Evolutionary conservation across 306 rosid species (phyloP), one percentile per base, ranked within the genome.

Genomic region (Leucaena leucocephala): DNA sequence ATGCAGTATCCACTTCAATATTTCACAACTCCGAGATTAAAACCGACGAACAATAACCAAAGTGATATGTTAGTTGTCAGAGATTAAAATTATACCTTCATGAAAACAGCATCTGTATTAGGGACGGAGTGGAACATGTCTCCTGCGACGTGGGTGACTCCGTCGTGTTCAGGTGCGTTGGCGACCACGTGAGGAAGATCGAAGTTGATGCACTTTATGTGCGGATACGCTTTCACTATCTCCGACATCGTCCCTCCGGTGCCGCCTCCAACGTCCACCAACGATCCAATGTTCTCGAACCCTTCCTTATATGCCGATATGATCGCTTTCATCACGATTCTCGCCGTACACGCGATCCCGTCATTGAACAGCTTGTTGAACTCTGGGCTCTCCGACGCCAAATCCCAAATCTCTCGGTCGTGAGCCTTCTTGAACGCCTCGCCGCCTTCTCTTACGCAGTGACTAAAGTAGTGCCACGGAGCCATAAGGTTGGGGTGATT

Each of bases 351-450:
- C 9, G 15, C 52, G 36, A 67, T 67, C n/a, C 35, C 34, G 0
- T 42, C 50, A 42, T 42, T 64, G 70, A 64, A 64, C 13, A 64
- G 10, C 69, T 35, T 36, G 45, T 64, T 64, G 68, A 62, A 62
- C 3, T 17, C 34, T 39, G 48, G 8, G 15, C 9, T n/a, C 33
- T 66, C 15, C 3, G 34, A 39, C 3, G 64, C 64, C 11, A 19
- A 8, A 3, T 58, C 64, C 35, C 35, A 58, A 7, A 58, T 58
- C 36, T 58, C 64, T 7, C 35, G 14, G 13, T 36, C 64, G 10
- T 58, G 64, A 21, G 64, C 64, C 64, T 58, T 58, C 36, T 58
- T 22, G 64, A 58, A 58, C 21, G 45, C 49, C 6, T 50, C 19
- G 6, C 62, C 62, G 2, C 62, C 62, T 6, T 55, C 62, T 55